Evolutionary conservation across 116 monocot genomes (phyloP).

Genomic region (Posidonia oceanica): DNA sequence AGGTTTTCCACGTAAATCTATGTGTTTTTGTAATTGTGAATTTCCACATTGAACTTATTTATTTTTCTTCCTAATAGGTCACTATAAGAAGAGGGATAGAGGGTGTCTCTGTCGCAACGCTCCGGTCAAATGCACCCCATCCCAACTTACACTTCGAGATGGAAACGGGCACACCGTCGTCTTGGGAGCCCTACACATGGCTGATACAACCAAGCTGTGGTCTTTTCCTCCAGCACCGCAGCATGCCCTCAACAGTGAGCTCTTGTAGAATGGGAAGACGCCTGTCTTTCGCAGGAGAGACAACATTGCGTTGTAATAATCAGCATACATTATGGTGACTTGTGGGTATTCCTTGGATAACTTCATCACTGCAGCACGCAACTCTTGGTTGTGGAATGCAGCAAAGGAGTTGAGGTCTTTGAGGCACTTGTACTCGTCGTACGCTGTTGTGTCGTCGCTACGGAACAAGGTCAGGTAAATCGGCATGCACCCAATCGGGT

Average conservation of each 20-base stretch:
- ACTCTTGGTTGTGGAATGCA: slow-evolving; percentile 24
- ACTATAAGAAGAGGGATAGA: no score
- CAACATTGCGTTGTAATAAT: slow-evolving; percentile 25
- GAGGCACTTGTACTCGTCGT: slow-evolving; percentile 16
- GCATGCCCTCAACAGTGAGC: slow-evolving; percentile 15
- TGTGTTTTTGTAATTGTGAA: no score
- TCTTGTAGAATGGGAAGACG: slow-evolving; percentile 14
- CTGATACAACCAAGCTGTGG: slow-evolving; percentile 12
- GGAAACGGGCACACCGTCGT: slow-evolving; percentile 10
- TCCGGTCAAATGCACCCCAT: slow-evolving; percentile 34
- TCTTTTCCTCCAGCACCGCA: slow-evolving; percentile 18
- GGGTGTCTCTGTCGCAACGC: no score
- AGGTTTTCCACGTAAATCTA: no score
- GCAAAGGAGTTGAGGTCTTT: slow-evolving; percentile 21
- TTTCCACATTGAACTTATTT: no score
- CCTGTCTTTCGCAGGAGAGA: not conserved
- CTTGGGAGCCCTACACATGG: slow-evolving; percentile 17
- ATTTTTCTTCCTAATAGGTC: no score
- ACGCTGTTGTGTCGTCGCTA: not conserved
- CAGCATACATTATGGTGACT: slow-evolving; percentile 16
- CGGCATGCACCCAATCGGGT: slow-evolving; percentile 43
- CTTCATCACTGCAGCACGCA: slow-evolving; percentile 9
- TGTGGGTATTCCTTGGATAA: slow-evolving; percentile 6
- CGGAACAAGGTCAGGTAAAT: slow-evolving; percentile 18
- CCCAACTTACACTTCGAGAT: slow-evolving; percentile 20